A percentile compares a stretch with the other conserved stretches of the same genome.
Conservation (phyloP, 2,329 filamentous ascomycete genomes). For the Beauveria bassiana region DNA sequence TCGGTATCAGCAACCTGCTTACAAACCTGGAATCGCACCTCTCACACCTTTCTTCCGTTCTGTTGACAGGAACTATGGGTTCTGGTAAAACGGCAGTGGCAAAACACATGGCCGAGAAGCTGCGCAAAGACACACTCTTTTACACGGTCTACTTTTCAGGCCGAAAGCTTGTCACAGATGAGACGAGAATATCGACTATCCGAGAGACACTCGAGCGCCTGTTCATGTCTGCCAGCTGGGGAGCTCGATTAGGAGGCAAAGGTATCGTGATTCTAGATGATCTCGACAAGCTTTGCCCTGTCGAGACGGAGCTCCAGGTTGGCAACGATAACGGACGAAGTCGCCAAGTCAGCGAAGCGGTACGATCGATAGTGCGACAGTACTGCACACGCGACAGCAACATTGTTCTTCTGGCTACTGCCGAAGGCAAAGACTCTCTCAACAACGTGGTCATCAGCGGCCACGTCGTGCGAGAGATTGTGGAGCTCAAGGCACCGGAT, state of each 20-base stretch:
- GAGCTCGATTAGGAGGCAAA: conserved; percentile 74
- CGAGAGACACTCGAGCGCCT: conserved; percentile 79
- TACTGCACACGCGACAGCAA: conserved; percentile 73
- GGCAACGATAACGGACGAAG: conserved; percentile 90
- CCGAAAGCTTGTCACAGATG: conserved; percentile 79
- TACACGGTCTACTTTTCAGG: conserved; percentile 83
- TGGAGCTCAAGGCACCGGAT: conserved; percentile 81
- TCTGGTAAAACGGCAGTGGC: conserved; percentile 82
- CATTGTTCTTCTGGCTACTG: conserved; percentile 82
- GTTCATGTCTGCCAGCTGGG: conserved; percentile 89
- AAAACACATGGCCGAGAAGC: conserved; percentile 63
- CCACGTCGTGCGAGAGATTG: conserved; percentile 85
- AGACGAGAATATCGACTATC: conserved; percentile 80
- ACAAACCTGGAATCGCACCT: conserved; percentile 67
- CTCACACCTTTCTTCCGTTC: conserved; percentile 77
- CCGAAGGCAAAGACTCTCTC: conserved; percentile 84
- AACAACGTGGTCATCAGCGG: conserved; percentile 87
- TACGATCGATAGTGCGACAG: conserved; percentile 75
- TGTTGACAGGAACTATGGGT: conserved; percentile 82
- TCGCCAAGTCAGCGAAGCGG: conserved; percentile 81
- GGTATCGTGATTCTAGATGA: conserved; percentile 86
- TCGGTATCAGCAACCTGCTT: conserved; percentile 77
- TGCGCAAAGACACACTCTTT: conserved; percentile 68
- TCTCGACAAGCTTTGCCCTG: conserved; percentile 84
- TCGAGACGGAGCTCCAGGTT: conserved; percentile 89